Base-by-base conservation (phyloP, 73 alveolate species). In the Paramecium octaurelia region DNA sequence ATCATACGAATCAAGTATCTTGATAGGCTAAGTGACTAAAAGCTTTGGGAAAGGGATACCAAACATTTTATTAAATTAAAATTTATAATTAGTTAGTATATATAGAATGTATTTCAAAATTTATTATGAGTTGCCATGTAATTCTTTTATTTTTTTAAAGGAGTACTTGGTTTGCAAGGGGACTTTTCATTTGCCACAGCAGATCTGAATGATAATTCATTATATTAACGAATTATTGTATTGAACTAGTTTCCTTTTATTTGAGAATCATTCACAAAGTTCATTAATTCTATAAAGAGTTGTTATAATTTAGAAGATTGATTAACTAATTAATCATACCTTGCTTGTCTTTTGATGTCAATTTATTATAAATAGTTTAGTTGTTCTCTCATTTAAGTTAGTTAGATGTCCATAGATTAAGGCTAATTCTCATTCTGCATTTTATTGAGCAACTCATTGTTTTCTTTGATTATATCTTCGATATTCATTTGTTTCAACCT, bases 141-240 rank as follows among this genome's bases (percentile, higher is more conserved):
- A 64, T 64, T 64, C 2, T 24, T 64, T 64, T 64, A 24, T 64
- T 64, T 64, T 64, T 64, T 64, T 34, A 64, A 27, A 12, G 84
- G 84, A 64, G 84, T 64, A 64, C 84, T 64, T 23, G 84, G 84
- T 24, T 64, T 64, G 8, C 42, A 27, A 64, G 84, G 84, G 4
- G 84, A 64, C 29, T 24, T 64, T 27, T 64, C 84, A 64, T 64
- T 64, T 1, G 84, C 84, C 0, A 64, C 84, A 27, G 84, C 50
- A 27, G 84, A 64, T 64, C 84, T 64, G 9, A 64, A 64, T 64
- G 42, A 64, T 64, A 64, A 64, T 24, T 64, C 84, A 34, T 64
- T 64, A 64, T 64, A 64, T 64, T 64, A 64, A 31, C 46, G 42
- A 31, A 64, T 27, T 31, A 64, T 64, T 34, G 42, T 31, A 18